Base-by-base conservation (phyloP, 306 rosid species). In the Cyamopsis tetragonoloba region DNA sequence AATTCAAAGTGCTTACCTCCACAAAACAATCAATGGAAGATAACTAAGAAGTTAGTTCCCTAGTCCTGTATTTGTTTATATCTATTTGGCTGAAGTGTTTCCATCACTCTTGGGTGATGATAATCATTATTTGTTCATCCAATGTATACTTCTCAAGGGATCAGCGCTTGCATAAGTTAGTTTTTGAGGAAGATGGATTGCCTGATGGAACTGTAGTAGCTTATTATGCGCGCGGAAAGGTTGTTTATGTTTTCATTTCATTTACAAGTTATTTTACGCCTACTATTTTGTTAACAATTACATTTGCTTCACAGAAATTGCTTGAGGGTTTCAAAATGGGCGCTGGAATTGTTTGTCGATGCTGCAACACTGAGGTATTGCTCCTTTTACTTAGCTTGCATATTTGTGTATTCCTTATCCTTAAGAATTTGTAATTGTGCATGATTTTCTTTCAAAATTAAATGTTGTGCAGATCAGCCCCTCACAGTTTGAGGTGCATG, bases 151-250 rank as follows among this genome's bases (percentile, higher is more conserved):
- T 79, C 70, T 75, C 58, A 61, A 92, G 98, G 91, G 92, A 89
- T 80, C 85, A 84, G 80, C 85, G 95, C 79, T 83, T 92, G 66
- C 98, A 92, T 83, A 92, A 78, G 83, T 81, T 92, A 82, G 96
- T 92, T 74, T 92, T 92, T 70, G 98, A 87, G 82, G 87, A 89
- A 68, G 85, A 78, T 67, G 98, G 93, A 68, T 78, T 89, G 80
- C 98, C 96, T 41, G 98, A 92, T 81, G 98, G 98, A 82, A 87
- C 93, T 51, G 98, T 89, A 87, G 95, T 92, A 38, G 93, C 91
- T 55, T 92, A 92, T 87, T 92, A 89, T 80, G 96, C 88, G 10
- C 87, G 96, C 23, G 98, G 96, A 62, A 85, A 92, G 98, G 98
- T 91, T 78, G 77, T 67, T 77, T 71, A 12, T 50, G 31, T 51